A percentile compares a stretch with the other conserved stretches of the same genome.
phyloP scores from a whole-genome alignment of 225 moss, liverwort and hornwort species.

The Sphagnum contortum region DNA sequence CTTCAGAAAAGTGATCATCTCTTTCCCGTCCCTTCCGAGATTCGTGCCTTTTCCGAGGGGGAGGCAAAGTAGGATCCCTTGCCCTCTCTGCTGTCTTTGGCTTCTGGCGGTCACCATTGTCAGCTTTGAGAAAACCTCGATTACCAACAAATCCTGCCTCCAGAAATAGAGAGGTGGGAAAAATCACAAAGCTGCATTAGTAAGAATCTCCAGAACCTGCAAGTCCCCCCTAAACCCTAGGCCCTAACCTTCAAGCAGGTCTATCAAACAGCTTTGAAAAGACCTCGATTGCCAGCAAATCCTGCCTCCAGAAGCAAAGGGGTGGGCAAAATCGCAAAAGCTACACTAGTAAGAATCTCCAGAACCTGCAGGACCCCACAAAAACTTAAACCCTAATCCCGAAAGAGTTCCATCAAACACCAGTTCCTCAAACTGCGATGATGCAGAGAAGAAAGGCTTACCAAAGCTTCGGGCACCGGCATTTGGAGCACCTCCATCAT shows the following conservation, averaged over 20 bases:
- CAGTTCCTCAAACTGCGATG: neutral
- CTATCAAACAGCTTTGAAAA: slow-evolving; percentile 3
- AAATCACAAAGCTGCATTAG: too few species aligned
- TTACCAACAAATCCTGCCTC: slow-evolving; percentile 11
- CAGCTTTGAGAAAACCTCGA: slow-evolving; percentile 14
- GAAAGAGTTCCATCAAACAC: neutral
- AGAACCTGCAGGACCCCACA: too few species aligned
- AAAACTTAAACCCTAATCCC: too few species aligned
- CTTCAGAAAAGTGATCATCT: slow-evolving; percentile 43
- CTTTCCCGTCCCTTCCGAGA: slow-evolving; percentile 19
- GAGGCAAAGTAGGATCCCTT: slow-evolving; percentile 10
- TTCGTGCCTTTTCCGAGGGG: slow-evolving; percentile 4
- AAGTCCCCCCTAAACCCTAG: too few species aligned
- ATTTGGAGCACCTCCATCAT: slow-evolving; percentile 9
- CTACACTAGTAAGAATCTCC: too few species aligned
- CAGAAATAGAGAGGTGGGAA: neutral
- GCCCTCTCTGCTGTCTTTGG: slow-evolving; percentile 15
- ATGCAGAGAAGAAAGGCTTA: neutral
- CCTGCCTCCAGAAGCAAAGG: slow-evolving; percentile 2
- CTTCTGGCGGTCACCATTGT: slow-evolving; percentile 17
- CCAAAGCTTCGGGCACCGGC: slow-evolving; percentile 1
- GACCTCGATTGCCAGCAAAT: slow-evolving; percentile 13
- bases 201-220: too few species aligned
- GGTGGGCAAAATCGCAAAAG: too few species aligned
- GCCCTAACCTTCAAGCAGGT: too few species aligned